phyloP scores from a whole-genome alignment of 108 stramenopile species.

The Ochromonas danica region DNA sequence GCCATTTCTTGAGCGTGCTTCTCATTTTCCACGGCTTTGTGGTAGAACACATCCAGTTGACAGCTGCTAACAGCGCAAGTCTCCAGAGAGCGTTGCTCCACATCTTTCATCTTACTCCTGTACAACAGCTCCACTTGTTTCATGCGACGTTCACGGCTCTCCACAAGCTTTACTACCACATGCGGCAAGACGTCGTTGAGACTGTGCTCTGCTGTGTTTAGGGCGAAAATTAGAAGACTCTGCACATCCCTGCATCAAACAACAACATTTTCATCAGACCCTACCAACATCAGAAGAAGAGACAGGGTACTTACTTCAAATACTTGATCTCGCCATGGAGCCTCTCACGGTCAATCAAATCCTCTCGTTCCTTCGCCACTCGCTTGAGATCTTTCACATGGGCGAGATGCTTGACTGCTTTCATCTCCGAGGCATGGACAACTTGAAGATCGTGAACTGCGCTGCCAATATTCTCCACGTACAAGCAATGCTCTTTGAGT shows the following conservation, averaged over 20 bases:
- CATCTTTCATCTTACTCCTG: neutral
- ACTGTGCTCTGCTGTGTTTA: constrained; percentile 5
- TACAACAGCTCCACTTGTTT: neutral
- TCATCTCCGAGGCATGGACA: constrained; percentile 1
- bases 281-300: neutral
- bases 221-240: neutral
- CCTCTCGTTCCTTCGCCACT: constrained; percentile 1
- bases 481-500: too few species aligned
- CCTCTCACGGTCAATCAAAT: neutral
- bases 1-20: neutral
- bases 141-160: neutral
- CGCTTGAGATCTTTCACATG: constrained; percentile 2
- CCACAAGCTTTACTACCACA: neutral
- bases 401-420: constrained; percentile 10
- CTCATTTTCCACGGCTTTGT: constrained; percentile 6
- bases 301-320: neutral
- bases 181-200: neutral
- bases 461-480: too few species aligned
- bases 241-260: neutral
- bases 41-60: neutral
- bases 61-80: neutral
- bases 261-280: neutral
- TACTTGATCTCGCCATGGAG: neutral
- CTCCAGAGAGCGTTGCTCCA: constrained; percentile 15
- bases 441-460: neutral